Percentiles rank a stretch among this genome's conserved stretches.
These are phyloP conservation scores for Penicillium cosmopolitanum DNA, from an alignment of 495 filamentous ascomycete species.

Conservation along the genomic window DNA sequence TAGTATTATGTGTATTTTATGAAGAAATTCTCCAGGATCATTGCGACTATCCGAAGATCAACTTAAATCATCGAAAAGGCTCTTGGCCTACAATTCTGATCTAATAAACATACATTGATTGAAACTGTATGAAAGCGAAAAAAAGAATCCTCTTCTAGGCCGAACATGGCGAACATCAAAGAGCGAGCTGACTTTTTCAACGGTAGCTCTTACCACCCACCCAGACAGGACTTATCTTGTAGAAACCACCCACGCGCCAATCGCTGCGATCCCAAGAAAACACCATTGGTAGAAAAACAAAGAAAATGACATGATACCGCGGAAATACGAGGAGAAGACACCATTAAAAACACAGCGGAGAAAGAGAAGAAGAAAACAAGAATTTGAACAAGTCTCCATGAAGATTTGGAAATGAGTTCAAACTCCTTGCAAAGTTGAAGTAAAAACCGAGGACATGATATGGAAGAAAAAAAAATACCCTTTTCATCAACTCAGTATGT, in stretches of 20 bases:
- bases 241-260: constrained; percentile 29
- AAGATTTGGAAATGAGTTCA: background rate
- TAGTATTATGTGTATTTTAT: constrained; percentile 12
- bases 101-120: constrained; percentile 11
- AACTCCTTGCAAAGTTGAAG: background rate
- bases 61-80: background rate
- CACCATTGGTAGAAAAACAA: constrained; percentile 16
- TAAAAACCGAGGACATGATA: constrained; percentile 3
- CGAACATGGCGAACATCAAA: constrained; percentile 14
- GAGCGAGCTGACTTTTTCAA: constrained; percentile 17
- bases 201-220: constrained; percentile 23
- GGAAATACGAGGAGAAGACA: constrained; percentile 14
- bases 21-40: background rate
- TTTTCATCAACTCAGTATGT: constrained; percentile 8
- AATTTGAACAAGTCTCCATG: background rate
- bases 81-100: background rate
- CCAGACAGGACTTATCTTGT: constrained; percentile 16
- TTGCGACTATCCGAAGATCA: background rate
- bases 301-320: constrained; percentile 17
- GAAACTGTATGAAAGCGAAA: constrained; percentile 16
- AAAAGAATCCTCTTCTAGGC: constrained; percentile 23
- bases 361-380: constrained; percentile 15
- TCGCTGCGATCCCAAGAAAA: constrained; percentile 25
- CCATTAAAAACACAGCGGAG: constrained; percentile 30
- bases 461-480: background rate